These are phyloP conservation scores for Helotiales sp. DNA, from an alignment of 2,329 filamentous ascomycete genomes.

Conservation along the genomic window DNA sequence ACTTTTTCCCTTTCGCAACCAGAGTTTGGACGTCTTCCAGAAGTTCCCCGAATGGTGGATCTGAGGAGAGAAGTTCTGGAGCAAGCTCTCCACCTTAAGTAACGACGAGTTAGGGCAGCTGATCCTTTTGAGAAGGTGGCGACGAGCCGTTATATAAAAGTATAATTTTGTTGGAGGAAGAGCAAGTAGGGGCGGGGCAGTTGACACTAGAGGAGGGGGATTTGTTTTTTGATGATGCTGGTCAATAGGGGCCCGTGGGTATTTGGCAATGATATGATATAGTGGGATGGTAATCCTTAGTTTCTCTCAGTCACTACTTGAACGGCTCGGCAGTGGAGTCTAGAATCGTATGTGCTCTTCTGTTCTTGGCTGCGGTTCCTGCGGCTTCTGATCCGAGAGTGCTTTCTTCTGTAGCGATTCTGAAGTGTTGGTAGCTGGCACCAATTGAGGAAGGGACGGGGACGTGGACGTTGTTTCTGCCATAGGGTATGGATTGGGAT, in stretches of 20 bases:
- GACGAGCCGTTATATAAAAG: neutral
- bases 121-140: too few species aligned
- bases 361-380: neutral
- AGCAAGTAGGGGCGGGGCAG: neutral
- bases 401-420: neutral
- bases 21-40: neutral
- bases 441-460: neutral
- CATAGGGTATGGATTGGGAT: neutral
- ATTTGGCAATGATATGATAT: neutral
- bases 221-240: neutral
- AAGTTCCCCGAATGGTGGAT: too few species aligned
- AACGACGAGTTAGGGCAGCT: too few species aligned
- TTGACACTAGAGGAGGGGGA: neutral
- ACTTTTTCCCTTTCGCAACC: neutral
- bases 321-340: neutral
- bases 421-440: neutral
- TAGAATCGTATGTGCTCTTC: neutral
- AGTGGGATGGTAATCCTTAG: neutral
- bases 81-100: too few species aligned
- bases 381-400: neutral
- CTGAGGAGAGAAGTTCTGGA: too few species aligned
- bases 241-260: too few species aligned
- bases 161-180: neutral
- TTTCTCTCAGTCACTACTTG: neutral
- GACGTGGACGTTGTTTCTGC: constrained; percentile 1